These are phyloP conservation scores for Apodospora peruviana DNA, from an alignment of 495 filamentous ascomycete species.

Conservation along the genomic window DNA sequence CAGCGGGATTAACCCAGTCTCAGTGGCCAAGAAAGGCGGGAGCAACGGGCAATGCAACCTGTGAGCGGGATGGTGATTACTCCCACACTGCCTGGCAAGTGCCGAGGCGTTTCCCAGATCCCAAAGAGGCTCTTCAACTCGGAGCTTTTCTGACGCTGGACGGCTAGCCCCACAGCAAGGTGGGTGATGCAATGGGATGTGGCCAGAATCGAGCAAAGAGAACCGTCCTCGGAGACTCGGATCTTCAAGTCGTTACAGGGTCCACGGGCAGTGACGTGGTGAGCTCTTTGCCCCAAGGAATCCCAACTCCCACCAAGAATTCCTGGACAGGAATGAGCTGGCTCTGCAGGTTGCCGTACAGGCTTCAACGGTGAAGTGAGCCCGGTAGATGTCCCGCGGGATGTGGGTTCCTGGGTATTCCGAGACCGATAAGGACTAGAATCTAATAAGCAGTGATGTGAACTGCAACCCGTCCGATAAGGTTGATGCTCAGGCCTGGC, in stretches of 20 bases:
- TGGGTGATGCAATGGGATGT: slow-evolving; percentile 1
- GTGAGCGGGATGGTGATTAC: background rate
- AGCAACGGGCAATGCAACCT: slow-evolving; percentile 8
- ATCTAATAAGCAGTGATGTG: too few relatives aligned
- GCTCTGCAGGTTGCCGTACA: too few relatives aligned
- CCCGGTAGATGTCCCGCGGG: too few relatives aligned
- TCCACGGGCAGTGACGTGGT: slow-evolving; percentile 8
- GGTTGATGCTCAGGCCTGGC: too few relatives aligned
- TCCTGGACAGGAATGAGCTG: background rate
- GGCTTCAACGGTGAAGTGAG: too few relatives aligned
- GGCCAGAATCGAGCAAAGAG: slow-evolving; percentile 7
- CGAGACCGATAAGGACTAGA: slow-evolving; percentile 4
- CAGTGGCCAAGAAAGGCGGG: slow-evolving; percentile 3
- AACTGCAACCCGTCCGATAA: background rate
- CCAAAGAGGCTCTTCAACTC: background rate
- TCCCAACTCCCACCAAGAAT: too few relatives aligned
- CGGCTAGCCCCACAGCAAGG: slow-evolving; percentile 3
- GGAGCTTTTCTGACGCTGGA: slow-evolving; percentile 2
- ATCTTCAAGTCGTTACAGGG: slow-evolving; percentile 6
- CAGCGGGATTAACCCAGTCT: slow-evolving; percentile 12
- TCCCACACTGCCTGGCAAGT: slow-evolving; percentile 4
- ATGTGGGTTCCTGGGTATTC: too few relatives aligned
- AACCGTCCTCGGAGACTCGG: background rate
- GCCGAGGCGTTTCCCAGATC: slow-evolving; percentile 4
- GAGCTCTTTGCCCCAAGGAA: background rate